These are phyloP conservation scores for Hapsidospora chrysogenum DNA, from an alignment of 495 filamentous ascomycete genomes.

Conservation along the genomic window DNA sequence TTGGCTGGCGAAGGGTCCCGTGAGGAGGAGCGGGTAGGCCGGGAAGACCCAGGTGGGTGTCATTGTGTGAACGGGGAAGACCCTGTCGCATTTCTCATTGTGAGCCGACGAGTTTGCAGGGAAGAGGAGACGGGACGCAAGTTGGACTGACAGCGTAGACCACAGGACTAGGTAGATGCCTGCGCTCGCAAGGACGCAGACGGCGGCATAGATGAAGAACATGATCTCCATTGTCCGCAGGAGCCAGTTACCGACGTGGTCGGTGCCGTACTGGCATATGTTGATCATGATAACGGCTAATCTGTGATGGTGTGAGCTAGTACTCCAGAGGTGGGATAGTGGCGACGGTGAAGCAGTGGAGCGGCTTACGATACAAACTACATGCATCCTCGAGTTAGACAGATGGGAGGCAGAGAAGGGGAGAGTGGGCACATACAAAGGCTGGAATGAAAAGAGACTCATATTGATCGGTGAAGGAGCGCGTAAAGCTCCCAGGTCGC, in stretches of 20 bases:
- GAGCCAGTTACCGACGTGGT: constrained; percentile 51
- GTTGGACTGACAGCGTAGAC: constrained; percentile 32
- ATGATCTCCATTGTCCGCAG: constrained; percentile 39
- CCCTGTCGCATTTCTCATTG: too few relatives aligned
- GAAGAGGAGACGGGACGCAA: too few relatives aligned
- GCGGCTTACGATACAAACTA: constrained; percentile 28
- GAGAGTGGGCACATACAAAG: constrained; percentile 23
- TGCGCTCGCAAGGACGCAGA: constrained; percentile 46
- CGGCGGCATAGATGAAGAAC: constrained; percentile 57
- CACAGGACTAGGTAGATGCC: constrained; percentile 61
- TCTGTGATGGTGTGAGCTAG: too few relatives aligned
- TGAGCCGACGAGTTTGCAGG: too few relatives aligned
- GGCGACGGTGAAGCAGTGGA: too few relatives aligned
- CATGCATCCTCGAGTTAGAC: neutral
- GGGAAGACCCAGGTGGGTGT: constrained; percentile 89
- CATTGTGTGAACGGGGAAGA: constrained; percentile 75
- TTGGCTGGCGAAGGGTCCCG: constrained; percentile 56
- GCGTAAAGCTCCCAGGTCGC: constrained; percentile 53
- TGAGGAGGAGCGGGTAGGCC: constrained; percentile 68
- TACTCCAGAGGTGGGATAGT: constrained; percentile 12
- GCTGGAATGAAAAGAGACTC: constrained; percentile 71
- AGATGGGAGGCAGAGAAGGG: constrained; percentile 5
- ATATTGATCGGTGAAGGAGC: constrained; percentile 58
- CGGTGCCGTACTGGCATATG: constrained; percentile 60
- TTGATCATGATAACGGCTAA: constrained; percentile 71